Evolutionary conservation across 805 yeast species (phyloP).

Genomic region (Ogataea siamensis): DNA sequence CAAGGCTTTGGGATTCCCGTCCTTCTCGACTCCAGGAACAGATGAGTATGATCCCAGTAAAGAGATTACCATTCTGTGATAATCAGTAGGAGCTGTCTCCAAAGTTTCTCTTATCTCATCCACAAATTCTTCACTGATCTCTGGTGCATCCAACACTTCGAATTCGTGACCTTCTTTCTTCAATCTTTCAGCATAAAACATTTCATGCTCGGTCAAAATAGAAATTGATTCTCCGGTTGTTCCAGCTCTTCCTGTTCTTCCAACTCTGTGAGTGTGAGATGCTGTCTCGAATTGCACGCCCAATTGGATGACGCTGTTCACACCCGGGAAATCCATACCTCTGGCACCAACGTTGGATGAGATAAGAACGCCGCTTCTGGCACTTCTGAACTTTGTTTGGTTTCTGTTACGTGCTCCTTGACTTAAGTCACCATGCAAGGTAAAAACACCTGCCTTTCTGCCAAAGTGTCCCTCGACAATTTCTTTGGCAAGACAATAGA

Average conservation of each 20-base stretch:
- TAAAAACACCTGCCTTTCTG: conserved; percentile 17
- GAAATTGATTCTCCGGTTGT: conserved; percentile 67
- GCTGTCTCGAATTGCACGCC: conserved; percentile 72
- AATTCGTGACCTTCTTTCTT: conserved; percentile 55
- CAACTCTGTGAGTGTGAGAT: conserved; percentile 90
- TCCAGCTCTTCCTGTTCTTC: conserved; percentile 96
- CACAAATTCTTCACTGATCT: conserved; percentile 33
- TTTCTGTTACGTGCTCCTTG: conserved; percentile 55
- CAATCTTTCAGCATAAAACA: conserved; percentile 51
- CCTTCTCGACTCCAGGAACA: conserved; percentile 28
- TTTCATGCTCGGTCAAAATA: conserved; percentile 56
- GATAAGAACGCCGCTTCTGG: conserved; percentile 57
- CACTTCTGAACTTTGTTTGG: conserved; percentile 33
- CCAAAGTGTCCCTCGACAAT: conserved; percentile 13
- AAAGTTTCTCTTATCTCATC: neutral
- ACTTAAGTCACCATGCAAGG: conserved; percentile 70
- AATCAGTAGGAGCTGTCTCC: conserved; percentile 14
- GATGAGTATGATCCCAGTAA: conserved; percentile 21
- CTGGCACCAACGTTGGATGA: conserved; percentile 95
- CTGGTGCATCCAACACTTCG: conserved; percentile 40
- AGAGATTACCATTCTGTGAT: conserved; percentile 18
- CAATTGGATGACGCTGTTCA: conserved; percentile 80
- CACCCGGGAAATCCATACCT: conserved; percentile 93
- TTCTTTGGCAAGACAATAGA: conserved; percentile 40
- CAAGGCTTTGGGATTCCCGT: conserved; percentile 32